Conservation (phyloP, 768 basidiomycete species). For the Grammothele lineata region DNA sequence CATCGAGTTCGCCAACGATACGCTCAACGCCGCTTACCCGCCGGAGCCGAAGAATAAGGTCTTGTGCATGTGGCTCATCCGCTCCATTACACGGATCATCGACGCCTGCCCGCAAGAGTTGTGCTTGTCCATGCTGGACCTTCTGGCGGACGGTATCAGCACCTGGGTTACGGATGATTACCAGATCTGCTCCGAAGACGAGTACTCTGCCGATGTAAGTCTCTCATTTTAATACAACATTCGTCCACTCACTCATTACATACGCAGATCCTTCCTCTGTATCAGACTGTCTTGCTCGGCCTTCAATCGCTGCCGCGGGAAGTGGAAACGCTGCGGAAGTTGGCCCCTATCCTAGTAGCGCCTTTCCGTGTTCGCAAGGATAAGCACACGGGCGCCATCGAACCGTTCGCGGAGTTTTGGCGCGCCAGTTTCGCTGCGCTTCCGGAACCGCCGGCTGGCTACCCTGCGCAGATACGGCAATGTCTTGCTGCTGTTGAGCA, state of each 20-base stretch:
- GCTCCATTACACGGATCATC: conserved; percentile 49
- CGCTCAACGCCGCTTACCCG: conserved; percentile 61
- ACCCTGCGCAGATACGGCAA: conserved; percentile 45
- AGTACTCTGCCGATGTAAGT: conserved; percentile 58
- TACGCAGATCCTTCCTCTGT: conserved; percentile 59
- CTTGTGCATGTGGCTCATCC: conserved; percentile 57
- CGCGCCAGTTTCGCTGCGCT: conserved; percentile 37
- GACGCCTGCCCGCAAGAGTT: conserved; percentile 52
- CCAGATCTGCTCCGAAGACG: conserved; percentile 43
- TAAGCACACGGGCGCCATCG: conserved; percentile 39
- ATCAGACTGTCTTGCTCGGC: conserved; percentile 52
- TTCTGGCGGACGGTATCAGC: conserved; percentile 49
- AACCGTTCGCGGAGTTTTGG: conserved; percentile 67
- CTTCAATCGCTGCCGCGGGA: conserved; percentile 44
- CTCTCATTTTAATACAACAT: too few species aligned
- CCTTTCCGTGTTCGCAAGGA: conserved; percentile 50
- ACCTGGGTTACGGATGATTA: conserved; percentile 65
- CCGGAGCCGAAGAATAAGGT: conserved; percentile 51
- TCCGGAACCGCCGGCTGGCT: conserved; percentile 43
- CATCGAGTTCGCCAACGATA: conserved; percentile 57
- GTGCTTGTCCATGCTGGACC: conserved; percentile 40
- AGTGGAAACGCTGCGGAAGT: conserved; percentile 36
- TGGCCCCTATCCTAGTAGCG: conserved; percentile 52
- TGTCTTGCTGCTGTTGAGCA: conserved; percentile 27
- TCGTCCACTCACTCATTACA: not conserved